Base-by-base conservation (phyloP, 2,329 filamentous ascomycete genomes). In the Penicillium rolfsii region DNA sequence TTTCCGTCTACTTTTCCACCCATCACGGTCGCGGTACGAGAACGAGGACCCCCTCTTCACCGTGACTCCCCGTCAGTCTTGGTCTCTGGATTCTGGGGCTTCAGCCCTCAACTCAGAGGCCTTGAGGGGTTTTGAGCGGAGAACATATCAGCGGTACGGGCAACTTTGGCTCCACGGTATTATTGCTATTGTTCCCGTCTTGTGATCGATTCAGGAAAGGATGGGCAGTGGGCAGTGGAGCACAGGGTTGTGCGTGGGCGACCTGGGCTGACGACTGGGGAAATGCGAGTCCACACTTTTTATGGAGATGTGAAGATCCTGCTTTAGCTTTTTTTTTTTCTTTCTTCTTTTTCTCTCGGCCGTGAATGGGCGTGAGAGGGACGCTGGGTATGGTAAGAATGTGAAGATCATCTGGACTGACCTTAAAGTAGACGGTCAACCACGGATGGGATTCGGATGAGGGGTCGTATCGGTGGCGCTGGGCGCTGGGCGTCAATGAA, bases 271-370 rank as follows among this genome's bases (percentile, higher is more conserved):
- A 45, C 33, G 54, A 45, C 24, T 58, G 36, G 41, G 43, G 55
- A 60, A 5, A 55, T 19, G 36, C 41, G 55, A 55, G 57, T 58
- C 59, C 59, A 58, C 59, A 57, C 36, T 33, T 48, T 30, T 24
- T 22, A 26, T 61, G 59, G 30, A 61, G 59, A 58, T n/a, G 50
- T 55, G 59, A 56, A 33, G 58, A 61, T 61, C 55, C 4, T 57
- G 8, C 16, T 50, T 56, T 38, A 19, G 26, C 46, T 35, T 50
- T 49, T 50, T 48, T 8, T 46, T 46, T 26, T 7, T 52, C 55
- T 33, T 50, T 48, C 4, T 30, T 16, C 19, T 33, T 46, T 46
- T 26, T 7, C 48, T 57, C 26, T 57, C 43, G 55, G 58, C 58
- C 24, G 30, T 57, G 46, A 52, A n/a, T 41, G 24, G 46, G 48